phyloP scores from a whole-genome alignment of 805 yeast genomes.

The Candida adriatica region DNA sequence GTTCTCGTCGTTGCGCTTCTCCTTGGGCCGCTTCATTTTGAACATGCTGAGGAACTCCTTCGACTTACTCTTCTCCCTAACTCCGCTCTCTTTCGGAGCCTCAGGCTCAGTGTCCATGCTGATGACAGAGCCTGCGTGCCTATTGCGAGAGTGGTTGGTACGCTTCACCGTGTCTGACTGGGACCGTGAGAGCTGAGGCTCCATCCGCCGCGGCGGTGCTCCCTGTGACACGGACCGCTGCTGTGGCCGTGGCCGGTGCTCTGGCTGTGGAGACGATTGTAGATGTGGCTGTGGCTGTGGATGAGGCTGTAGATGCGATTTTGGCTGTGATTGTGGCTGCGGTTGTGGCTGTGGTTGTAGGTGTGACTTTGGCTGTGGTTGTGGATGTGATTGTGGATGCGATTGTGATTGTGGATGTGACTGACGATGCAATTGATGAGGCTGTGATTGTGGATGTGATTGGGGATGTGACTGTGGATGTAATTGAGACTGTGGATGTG shows the following conservation, averaged over 20 bases:
- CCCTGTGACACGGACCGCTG: constrained; percentile 6
- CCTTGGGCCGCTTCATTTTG: constrained; percentile 22
- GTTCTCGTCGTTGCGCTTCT: constrained; percentile 19
- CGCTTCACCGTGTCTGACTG: constrained; percentile 12
- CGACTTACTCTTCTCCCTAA: constrained; percentile 14
- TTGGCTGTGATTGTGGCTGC: constrained; percentile 1
- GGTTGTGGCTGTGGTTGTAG: no score
- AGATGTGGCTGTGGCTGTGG: constrained; percentile 7
- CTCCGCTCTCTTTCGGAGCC: constrained; percentile 3
- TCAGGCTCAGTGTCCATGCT: constrained; percentile 9
- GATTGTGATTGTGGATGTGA: no score
- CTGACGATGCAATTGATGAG: no score
- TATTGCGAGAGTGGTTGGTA: constrained; percentile 30
- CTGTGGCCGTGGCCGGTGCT: no score
- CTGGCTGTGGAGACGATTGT: no score
- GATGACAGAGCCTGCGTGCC: constrained; percentile 26
- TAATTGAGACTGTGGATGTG: no score
- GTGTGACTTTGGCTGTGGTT: no score
- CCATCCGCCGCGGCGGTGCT: background rate
- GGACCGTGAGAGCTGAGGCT: constrained; percentile 10
- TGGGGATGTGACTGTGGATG: no score
- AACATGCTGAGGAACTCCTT: constrained; percentile 22
- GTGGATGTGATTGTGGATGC: no score
- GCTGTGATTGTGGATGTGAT: no score
- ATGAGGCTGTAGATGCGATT: constrained; percentile 1